phyloP scores from a whole-genome alignment of 169 alveolate genomes.

The Plasmodium ovale region DNA sequence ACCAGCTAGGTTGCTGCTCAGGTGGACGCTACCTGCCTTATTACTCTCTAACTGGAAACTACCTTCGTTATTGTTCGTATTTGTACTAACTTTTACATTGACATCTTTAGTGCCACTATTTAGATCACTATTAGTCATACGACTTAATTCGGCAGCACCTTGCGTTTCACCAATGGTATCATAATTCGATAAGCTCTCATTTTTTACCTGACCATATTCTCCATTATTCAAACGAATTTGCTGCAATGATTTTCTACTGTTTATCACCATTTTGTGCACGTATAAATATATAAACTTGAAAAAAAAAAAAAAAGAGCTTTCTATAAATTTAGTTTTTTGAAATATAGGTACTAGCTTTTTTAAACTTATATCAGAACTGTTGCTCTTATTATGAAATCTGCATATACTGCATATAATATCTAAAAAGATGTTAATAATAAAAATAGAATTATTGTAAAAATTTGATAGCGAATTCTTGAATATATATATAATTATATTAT shows the following conservation, averaged over 20 bases:
- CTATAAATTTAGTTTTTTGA: slow-evolving; percentile 3
- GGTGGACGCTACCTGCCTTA: not conserved
- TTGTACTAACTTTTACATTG: no score
- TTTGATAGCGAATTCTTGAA: slow-evolving; percentile 18
- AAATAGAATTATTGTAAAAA: slow-evolving; percentile 29
- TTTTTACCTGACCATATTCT: not conserved
- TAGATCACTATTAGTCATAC: not conserved
- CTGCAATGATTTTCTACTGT: no score
- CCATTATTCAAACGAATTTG: not conserved
- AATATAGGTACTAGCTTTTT: slow-evolving; percentile 23
- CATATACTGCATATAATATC: slow-evolving; percentile 30
- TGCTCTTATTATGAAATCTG: not conserved
- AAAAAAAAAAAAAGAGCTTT: slow-evolving; percentile 56
- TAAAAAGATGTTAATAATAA: slow-evolving; percentile 22
- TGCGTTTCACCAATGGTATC: not conserved
- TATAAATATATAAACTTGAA: slow-evolving; percentile 36
- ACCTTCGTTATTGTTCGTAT: not conserved
- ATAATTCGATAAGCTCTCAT: not conserved
- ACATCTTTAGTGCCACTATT: not conserved
- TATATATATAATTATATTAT: slow-evolving; percentile 51
- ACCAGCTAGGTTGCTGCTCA: slow-evolving; percentile 4
- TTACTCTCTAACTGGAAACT: not conserved
- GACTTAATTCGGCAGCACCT: no score
- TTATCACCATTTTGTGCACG: slow-evolving; percentile 6
- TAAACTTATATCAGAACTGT: slow-evolving; percentile 5